Percentiles rank a stretch among this genome's conserved stretches.
Evolutionary conservation across 1,284 basidiomycete genomes (phyloP).

Genomic region (Takashimella tepidaria): DNA sequence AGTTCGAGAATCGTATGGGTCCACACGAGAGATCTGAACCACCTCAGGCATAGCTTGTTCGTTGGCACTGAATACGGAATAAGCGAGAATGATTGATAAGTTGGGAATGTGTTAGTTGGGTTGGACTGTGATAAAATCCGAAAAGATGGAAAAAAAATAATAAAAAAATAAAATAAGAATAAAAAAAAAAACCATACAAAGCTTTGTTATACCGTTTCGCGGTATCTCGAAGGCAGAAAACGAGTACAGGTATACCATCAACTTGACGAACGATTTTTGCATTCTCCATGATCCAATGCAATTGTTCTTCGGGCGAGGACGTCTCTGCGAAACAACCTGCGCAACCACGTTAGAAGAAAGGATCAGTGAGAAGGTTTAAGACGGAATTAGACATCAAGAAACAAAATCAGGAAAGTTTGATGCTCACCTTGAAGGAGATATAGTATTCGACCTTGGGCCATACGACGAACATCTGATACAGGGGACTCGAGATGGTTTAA

Average conservation of each 20-base stretch:
- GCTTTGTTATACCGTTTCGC: constrained; percentile 64
- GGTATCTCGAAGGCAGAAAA: constrained; percentile 85
- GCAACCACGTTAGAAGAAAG: too few relatives aligned
- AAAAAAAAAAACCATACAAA: background rate
- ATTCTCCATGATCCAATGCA: constrained; percentile 94
- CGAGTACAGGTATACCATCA: constrained; percentile 77
- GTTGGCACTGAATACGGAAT: constrained; percentile 2
- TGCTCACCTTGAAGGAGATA: constrained; percentile 81
- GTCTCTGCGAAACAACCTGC: constrained; percentile 88
- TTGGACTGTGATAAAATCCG: too few relatives aligned
- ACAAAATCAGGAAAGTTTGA: too few relatives aligned
- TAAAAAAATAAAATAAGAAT: too few relatives aligned
- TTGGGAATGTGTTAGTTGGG: too few relatives aligned
- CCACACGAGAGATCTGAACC: constrained; percentile 13
- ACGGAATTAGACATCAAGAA: too few relatives aligned
- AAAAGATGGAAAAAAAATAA: too few relatives aligned
- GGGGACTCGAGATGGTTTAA: constrained; percentile 81
- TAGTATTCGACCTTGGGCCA: constrained; percentile 76
- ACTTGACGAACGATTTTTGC: constrained; percentile 77
- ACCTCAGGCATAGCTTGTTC: constrained; percentile 1
- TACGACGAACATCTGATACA: constrained; percentile 74
- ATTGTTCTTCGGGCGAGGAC: constrained; percentile 82
- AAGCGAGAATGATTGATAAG: too few relatives aligned
- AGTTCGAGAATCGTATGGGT: constrained; percentile 49
- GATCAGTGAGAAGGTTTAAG: too few relatives aligned